Conservation (phyloP, 257 asterid species). For the Knoxia roxburghii region DNA sequence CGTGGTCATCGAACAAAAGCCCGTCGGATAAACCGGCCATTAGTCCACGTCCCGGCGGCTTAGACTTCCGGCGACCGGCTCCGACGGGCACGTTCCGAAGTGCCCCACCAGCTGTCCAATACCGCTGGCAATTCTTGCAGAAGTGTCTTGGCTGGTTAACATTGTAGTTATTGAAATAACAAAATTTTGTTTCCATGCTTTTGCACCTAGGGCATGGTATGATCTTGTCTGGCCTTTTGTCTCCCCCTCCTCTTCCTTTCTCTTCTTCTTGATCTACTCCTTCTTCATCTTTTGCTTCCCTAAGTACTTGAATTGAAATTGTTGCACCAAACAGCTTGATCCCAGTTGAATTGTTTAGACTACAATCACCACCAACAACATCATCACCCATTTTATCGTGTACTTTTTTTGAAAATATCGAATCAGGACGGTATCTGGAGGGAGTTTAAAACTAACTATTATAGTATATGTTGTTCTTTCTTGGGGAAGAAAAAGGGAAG, state of each 20-base stretch:
- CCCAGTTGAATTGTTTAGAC: slow-evolving; percentile 31
- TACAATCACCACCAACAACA: slow-evolving; percentile 15
- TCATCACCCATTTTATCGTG: not conserved
- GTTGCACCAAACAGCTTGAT: slow-evolving; percentile 77
- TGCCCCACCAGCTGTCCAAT: slow-evolving; percentile 93
- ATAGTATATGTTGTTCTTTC: too few species aligned
- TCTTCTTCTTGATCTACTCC: not conserved
- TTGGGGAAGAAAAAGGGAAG: slow-evolving; percentile 7
- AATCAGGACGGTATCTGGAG: too few species aligned
- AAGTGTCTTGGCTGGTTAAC: slow-evolving; percentile 88
- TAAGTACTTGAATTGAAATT: slow-evolving; percentile 32
- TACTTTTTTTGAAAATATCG: too few species aligned
- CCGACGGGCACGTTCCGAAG: slow-evolving; percentile 81
- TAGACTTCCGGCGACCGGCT: slow-evolving; percentile 77
- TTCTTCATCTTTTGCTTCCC: slow-evolving; percentile 20
- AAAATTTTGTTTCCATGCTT: slow-evolving; percentile 83
- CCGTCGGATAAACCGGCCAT: slow-evolving; percentile 39
- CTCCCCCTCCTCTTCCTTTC: slow-evolving; percentile 17
- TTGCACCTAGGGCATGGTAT: slow-evolving; percentile 82
- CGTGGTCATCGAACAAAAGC: slow-evolving; percentile 41
- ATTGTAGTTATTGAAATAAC: slow-evolving; percentile 82
- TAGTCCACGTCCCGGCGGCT: slow-evolving; percentile 44
- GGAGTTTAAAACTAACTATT: too few species aligned
- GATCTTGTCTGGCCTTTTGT: slow-evolving; percentile 69
- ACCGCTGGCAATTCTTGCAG: slow-evolving; percentile 77